phyloP scores from a whole-genome alignment of 2,329 filamentous ascomycete species.

The Dactylellina drechsleri region DNA sequence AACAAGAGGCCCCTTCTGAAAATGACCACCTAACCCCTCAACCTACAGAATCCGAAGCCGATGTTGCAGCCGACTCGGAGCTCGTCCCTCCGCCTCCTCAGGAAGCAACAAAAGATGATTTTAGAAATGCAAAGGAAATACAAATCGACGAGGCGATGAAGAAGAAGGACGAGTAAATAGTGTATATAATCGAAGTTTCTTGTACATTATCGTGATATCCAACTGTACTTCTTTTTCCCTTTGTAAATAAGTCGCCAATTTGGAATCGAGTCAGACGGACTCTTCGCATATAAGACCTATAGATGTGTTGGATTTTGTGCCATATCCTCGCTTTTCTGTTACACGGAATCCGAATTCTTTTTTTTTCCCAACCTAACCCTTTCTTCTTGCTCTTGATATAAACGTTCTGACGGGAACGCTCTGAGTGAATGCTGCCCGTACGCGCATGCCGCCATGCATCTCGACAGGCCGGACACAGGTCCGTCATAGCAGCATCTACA shows the following conservation, averaged over 20 bases:
- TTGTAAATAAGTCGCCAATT: background rate
- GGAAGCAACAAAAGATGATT: conserved; percentile 25
- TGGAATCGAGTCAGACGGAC: background rate
- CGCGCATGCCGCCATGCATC: conserved; percentile 37
- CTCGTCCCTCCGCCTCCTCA: conserved; percentile 31
- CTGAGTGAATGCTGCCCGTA: conserved; percentile 36
- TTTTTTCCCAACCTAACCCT: background rate
- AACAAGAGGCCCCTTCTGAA: background rate
- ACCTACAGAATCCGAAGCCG: conserved; percentile 44
- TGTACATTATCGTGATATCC: conserved; percentile 42
- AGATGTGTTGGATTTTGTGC: conserved; percentile 35
- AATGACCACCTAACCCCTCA: conserved; percentile 17
- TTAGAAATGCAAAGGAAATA: conserved; percentile 43
- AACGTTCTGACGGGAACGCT: background rate
- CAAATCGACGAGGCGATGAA: conserved; percentile 47
- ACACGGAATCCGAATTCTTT: conserved; percentile 19
- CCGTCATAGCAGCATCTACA: background rate
- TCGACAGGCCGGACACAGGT: conserved; percentile 33
- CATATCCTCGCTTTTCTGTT: conserved; percentile 9
- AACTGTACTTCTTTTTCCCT: background rate
- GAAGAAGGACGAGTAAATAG: conserved; percentile 29
- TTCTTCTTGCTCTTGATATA: background rate
- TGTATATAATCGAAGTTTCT: conserved; percentile 39
- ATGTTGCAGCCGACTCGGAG: conserved; percentile 45
- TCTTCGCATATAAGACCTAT: background rate